These are phyloP conservation scores for Fusarium austroafricanum DNA, from an alignment of 2,329 filamentous ascomycete species.

Conservation along the genomic window DNA sequence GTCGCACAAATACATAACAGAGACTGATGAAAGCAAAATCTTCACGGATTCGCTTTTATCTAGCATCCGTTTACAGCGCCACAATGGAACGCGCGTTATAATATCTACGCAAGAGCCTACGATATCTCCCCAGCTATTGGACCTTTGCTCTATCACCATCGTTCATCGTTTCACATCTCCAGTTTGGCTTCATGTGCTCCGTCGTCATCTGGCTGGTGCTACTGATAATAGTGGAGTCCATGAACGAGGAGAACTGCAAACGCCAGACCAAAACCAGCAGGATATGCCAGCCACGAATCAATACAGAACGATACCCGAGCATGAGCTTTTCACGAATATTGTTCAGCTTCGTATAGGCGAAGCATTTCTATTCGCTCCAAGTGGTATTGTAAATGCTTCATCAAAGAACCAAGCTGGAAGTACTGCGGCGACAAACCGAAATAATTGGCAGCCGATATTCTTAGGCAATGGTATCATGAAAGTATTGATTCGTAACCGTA, in stretches of 20 bases:
- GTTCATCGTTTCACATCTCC: neutral
- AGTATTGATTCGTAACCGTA: neutral
- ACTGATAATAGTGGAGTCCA: no score
- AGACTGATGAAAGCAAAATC: neutral
- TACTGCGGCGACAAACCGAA: no score
- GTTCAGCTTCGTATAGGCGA: no score
- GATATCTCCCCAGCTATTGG: neutral
- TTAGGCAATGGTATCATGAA: neutral
- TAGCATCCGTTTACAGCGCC: neutral
- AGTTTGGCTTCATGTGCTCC: neutral
- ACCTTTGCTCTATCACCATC: neutral
- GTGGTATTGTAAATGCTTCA: no score
- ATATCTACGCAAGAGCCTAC: conserved; percentile 5
- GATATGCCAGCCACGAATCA: no score
- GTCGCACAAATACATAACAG: conserved; percentile 5
- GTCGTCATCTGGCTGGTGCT: neutral
- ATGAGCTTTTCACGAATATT: no score
- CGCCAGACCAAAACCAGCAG: no score
- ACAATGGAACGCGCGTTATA: neutral
- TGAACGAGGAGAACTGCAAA: neutral
- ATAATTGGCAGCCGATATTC: neutral
- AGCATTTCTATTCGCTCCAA: no score
- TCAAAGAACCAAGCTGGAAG: no score
- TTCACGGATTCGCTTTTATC: neutral
- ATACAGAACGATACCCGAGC: no score